A percentile compares a stretch with the other conserved stretches of the same genome.
Evolutionary conservation across 768 basidiomycete species (phyloP).

Genomic region (Rhizopogon vulgaris): DNA sequence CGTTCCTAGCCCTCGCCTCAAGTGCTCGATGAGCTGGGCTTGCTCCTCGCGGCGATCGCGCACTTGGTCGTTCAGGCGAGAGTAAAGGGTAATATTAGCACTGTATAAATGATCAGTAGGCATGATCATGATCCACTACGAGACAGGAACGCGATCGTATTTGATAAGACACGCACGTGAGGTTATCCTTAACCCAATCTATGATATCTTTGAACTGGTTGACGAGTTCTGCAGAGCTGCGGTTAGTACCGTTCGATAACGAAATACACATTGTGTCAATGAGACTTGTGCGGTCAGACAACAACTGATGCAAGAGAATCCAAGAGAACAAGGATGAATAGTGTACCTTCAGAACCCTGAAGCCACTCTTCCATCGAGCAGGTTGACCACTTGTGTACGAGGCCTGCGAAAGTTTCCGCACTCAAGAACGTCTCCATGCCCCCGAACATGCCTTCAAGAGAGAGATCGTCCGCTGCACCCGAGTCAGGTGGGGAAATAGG

Average conservation of each 20-base stretch:
- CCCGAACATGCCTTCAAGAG: slow-evolving; percentile 13
- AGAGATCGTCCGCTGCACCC: slow-evolving; percentile 1
- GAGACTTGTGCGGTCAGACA: slow-evolving; percentile 13
- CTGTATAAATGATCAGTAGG: slow-evolving; percentile 6
- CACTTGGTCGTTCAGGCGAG: slow-evolving; percentile 15
- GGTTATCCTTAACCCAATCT: slow-evolving; percentile 20
- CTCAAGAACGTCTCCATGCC: slow-evolving; percentile 15
- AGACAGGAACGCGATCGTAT: not conserved
- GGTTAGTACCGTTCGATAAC: not conserved
- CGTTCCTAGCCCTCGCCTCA: slow-evolving; percentile 10
- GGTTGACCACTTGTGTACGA: slow-evolving; percentile 22
- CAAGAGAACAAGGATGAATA: not conserved
- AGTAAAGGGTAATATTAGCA: slow-evolving; percentile 15
- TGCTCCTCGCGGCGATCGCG: slow-evolving; percentile 16
- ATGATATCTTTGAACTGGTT: slow-evolving; percentile 2
- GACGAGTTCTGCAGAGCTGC: not conserved
- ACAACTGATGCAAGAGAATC: slow-evolving; percentile 2
- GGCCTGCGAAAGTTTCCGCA: slow-evolving; percentile 14
- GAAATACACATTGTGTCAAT: slow-evolving; percentile 14
- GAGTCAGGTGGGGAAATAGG: not conserved
- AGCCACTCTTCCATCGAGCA: slow-evolving; percentile 27
- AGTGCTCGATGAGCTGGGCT: slow-evolving; percentile 11
- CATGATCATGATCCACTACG: slow-evolving; percentile 2
- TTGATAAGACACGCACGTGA: slow-evolving; percentile 16
- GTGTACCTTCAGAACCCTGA: slow-evolving; percentile 22